Evolutionary conservation across 164 flowering plant genomes (phyloP).

Genomic region (Sedum album): DNA sequence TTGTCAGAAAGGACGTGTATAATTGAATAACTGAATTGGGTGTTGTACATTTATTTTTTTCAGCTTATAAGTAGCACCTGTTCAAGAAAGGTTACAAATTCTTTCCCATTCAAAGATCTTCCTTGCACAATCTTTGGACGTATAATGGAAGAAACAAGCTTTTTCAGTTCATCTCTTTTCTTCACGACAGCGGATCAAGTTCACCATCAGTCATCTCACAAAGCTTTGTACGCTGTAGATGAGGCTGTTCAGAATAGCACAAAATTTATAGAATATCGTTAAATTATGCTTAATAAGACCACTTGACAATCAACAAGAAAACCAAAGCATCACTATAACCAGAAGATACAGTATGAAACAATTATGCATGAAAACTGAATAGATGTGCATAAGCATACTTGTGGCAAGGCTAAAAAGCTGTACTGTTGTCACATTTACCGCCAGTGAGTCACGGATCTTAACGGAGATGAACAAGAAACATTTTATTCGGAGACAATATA

Average conservation of each 20-base stretch:
- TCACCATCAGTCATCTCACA: conserved; percentile 92
- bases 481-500: background rate
- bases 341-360: too few species aligned
- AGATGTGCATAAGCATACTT: conserved; percentile 58
- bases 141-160: conserved; percentile 59
- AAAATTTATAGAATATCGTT: too few species aligned
- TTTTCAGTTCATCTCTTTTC: conserved; percentile 72
- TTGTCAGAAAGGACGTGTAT: background rate
- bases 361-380: background rate
- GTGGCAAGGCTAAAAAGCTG: conserved; percentile 98
- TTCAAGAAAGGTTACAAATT: conserved; percentile 81
- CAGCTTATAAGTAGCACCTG: conserved; percentile 40
- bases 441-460: conserved; percentile 91
- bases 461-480: conserved; percentile 48
- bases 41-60: background rate
- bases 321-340: too few species aligned
- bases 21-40: too few species aligned
- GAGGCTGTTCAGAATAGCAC: conserved; percentile 59
- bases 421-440: conserved; percentile 94
- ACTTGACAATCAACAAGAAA: background rate
- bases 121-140: conserved; percentile 97
- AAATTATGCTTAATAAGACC: background rate
- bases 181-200: conserved; percentile 71
- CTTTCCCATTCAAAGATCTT: conserved; percentile 75
- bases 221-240: conserved; percentile 92